Base-by-base conservation (phyloP, 2,329 filamentous ascomycete species). In the Alternaria arborescens region DNA sequence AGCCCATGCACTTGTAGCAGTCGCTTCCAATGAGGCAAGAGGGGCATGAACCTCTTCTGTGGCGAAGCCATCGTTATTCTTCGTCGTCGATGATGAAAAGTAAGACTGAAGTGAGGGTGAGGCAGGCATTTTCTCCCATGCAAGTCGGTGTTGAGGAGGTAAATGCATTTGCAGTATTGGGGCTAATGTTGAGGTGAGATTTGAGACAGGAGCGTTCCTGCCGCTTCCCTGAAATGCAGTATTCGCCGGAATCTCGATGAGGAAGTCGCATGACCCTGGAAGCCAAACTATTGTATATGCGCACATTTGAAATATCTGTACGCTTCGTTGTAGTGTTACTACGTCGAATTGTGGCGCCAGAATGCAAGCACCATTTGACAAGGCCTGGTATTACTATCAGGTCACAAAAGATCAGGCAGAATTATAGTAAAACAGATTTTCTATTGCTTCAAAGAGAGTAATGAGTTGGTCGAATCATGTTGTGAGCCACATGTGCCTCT, bases 41-140 rank as follows among this genome's bases (percentile, higher is more conserved):
- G 75, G 74, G 20, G 75, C 74, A 16, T 79, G 74, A 2, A 84
- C 62, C 65, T 87, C 84, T 18, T 77, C 75, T 14, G 78, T 62
- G 3, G 84, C 87, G 75, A 88, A 88, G 30, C 85, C 85, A 74
- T 87, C 84, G 38, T 83, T 81, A 14, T 75, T 62, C 32, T 68
- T 71, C 7, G 58, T 62, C 2, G 71, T 63, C 10, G 71, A 69
- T 1, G 69, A 67, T 5, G 73, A 68, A 60, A 80, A 83, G 69
- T 77, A 82, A 1, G 80, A 80, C 61, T 83, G 81, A 1, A 82
- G 82, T 5, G 81, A 82, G 2, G 78, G 74, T 0, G 68, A 73
- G 0, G 70, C 65, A n/a, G 78, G 67, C 79, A 81, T 80, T 12
- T 3, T 61, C n/a, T 22, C 16, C 8, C 8, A 8, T 30, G 6